Percentiles rank a stretch among this genome's conserved stretches.
phyloP scores from a whole-genome alignment of 2,329 filamentous ascomycete species.

The Acrocalymma vagum region DNA sequence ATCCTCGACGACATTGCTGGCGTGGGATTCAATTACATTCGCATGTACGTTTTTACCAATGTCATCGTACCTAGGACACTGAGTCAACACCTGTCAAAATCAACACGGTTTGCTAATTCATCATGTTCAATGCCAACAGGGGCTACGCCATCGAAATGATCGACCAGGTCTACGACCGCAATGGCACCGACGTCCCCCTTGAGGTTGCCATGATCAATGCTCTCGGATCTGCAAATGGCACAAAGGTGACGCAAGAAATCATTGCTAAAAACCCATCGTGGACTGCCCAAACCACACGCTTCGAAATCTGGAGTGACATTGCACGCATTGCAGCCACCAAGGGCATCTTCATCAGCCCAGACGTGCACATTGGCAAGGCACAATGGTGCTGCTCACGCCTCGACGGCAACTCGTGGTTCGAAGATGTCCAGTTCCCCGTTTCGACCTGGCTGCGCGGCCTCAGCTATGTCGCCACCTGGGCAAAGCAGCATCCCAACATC shows the following conservation, averaged over 20 bases:
- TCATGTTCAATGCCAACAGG: no score
- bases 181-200: constrained; percentile 49
- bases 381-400: constrained; percentile 44
- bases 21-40: constrained; percentile 69
- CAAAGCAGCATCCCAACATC: constrained; percentile 58
- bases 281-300: constrained; percentile 49
- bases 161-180: constrained; percentile 52
- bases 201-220: constrained; percentile 50
- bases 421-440: constrained; percentile 62
- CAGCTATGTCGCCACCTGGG: constrained; percentile 61
- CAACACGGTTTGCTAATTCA: constrained; percentile 4
- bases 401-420: constrained; percentile 69
- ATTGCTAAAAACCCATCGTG: constrained; percentile 46
- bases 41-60: constrained; percentile 44
- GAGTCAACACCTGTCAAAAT: no score
- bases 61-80: no score
- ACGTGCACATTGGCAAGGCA: constrained; percentile 41
- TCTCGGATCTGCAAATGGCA: constrained; percentile 50
- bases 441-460: constrained; percentile 63
- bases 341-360: constrained; percentile 40
- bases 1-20: constrained; percentile 62
- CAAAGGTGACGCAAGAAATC: constrained; percentile 49
- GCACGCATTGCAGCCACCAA: constrained; percentile 34
- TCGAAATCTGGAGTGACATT: constrained; percentile 47
- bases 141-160: constrained; percentile 54